A percentile compares a stretch with the other conserved stretches of the same genome.
Evolutionary conservation across 208 protist genomes (phyloP).

Genomic region (Blastocrithidia nonstop): DNA sequence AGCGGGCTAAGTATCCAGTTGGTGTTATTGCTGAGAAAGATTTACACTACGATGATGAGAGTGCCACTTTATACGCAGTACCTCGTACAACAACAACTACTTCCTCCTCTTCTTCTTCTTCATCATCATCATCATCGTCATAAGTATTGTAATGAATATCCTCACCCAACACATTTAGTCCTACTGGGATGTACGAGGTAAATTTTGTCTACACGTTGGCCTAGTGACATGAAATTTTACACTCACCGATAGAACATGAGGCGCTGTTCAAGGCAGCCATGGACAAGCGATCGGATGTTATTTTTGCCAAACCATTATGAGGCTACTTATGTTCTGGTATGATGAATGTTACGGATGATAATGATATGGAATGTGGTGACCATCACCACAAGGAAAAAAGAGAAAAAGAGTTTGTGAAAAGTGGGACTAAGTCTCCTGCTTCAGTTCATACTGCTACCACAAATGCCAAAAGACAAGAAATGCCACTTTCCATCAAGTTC

Average conservation of each 20-base stretch:
- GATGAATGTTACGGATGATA: slow-evolving; percentile 10
- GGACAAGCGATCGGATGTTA: slow-evolving; percentile 28
- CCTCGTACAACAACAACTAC: slow-evolving; percentile 3
- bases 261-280: slow-evolving; percentile 37
- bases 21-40: slow-evolving; percentile 30
- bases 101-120: too few species aligned
- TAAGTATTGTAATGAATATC: too few species aligned
- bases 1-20: slow-evolving; percentile 33
- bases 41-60: slow-evolving; percentile 11
- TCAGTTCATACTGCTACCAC: neutral
- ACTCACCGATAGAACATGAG: slow-evolving; percentile 5
- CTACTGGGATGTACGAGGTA: slow-evolving; percentile 15
- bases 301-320: slow-evolving; percentile 67
- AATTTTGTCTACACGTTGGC: slow-evolving; percentile 40
- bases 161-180: neutral
- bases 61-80: slow-evolving; percentile 18
- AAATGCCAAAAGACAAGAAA: neutral
- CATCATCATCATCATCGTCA: too few species aligned
- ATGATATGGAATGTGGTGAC: too few species aligned
- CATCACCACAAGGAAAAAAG: too few species aligned
- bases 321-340: slow-evolving; percentile 29
- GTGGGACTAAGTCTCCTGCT: neutral
- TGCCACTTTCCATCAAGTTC: slow-evolving; percentile 17
- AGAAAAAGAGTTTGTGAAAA: too few species aligned
- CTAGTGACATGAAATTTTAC: slow-evolving; percentile 40